Base-by-base conservation (phyloP, 306 rosid species). In the Prunus salicina region DNA sequence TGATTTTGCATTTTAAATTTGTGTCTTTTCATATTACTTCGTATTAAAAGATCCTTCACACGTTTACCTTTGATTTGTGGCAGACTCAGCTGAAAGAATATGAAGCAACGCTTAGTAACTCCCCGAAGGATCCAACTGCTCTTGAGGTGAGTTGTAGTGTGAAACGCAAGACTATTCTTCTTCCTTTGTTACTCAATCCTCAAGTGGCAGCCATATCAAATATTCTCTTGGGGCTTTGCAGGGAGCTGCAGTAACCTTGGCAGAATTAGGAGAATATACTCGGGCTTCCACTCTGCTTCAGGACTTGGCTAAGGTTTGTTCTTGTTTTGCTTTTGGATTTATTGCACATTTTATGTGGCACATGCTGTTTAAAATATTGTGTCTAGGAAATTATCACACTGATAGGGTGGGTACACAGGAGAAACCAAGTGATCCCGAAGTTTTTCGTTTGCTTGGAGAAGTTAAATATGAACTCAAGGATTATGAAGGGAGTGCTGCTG, bases 241-340 rank as follows among this genome's bases (percentile, higher is more conserved):
- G 98, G 98, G 97, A 70, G 96, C 96, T 88, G 96, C 98, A 30
- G 97, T 91, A 71, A 89, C 93, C 72, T 89, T 80, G 71, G 91
- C 92, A 56, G 93, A 94, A 83, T 93, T 90, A 38, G 95, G 97
- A 82, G 94, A 92, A 34, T 94, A 87, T 85, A 76, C 85, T 47
- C 85, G 67, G 75, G 91, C 98, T 64, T 91, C 90, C 64, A 85
- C 95, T 82, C 83, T 94, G 81, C 97, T 94, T 61, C 89, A 90
- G 85, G 92, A 90, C 77, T 89, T 94, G 89, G 57, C 86, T 16
- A 89, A 92, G 96, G 97, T 90, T 71, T 76, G 60, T 64, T 84
- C 51, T 69, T 75, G 51, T 61, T 63, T 22, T 65, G 71, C 22
- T 73, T 51, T 20, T 73, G 32, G 72, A 68, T 72, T 68, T 77